Conservation (phyloP, 2,329 filamentous ascomycete species). For the Mariannaea sp. region DNA sequence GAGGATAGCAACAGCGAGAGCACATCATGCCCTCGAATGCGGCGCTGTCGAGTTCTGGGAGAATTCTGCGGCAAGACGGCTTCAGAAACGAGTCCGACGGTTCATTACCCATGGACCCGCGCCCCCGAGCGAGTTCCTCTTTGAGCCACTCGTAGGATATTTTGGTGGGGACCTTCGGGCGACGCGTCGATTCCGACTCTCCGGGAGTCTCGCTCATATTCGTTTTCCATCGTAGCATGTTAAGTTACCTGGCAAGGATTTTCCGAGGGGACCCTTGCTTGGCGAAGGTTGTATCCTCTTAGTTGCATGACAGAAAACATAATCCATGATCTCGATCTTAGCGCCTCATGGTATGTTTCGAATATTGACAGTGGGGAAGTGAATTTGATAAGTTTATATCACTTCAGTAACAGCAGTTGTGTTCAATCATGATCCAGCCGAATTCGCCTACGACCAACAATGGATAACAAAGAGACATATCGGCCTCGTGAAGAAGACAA, state of each 20-base stretch:
- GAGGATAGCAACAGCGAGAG: neutral
- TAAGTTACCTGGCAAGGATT: neutral
- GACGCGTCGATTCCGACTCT: slow-evolving; percentile 25
- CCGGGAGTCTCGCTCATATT: slow-evolving; percentile 23
- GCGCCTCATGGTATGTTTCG: neutral
- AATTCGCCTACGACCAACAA: neutral
- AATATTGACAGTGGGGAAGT: slow-evolving; percentile 5
- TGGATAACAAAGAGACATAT: slow-evolving; percentile 1
- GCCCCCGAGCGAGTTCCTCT: slow-evolving; percentile 6
- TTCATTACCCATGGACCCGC: neutral
- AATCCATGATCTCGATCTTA: slow-evolving; percentile 1
- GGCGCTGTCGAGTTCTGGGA: slow-evolving; percentile 1
- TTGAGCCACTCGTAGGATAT: neutral
- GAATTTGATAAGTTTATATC: neutral
- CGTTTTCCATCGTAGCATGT: neutral
- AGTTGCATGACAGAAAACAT: slow-evolving; percentile 8
- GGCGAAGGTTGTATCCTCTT: neutral
- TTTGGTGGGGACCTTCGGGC: slow-evolving; percentile 27
- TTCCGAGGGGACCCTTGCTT: neutral
- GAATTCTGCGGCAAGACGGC: slow-evolving; percentile 19
- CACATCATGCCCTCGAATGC: neutral
- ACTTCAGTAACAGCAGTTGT: neutral
- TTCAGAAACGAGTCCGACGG: slow-evolving; percentile 16
- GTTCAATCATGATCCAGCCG: neutral
- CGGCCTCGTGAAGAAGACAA: slow-evolving; percentile 1